Conservation (phyloP, 345 rosid species). For the Rhodomyrtus tomentosa region DNA sequence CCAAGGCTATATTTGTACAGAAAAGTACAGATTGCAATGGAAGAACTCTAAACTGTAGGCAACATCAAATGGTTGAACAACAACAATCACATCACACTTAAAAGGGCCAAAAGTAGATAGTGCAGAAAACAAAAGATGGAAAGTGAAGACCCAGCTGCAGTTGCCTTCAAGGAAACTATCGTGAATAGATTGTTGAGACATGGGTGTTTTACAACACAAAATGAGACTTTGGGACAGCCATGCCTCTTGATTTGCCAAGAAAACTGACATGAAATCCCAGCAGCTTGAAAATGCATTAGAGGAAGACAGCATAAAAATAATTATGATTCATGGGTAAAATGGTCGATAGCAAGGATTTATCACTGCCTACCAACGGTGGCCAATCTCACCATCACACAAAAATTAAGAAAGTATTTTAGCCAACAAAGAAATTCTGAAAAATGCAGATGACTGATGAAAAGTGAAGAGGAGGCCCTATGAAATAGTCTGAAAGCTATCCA, state of each 20-base stretch:
- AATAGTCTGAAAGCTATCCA: not conserved
- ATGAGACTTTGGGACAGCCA: not conserved
- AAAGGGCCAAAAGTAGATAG: not conserved
- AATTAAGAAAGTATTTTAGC: not conserved
- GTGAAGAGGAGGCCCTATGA: not conserved
- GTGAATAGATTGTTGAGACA: not conserved
- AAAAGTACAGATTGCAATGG: not conserved
- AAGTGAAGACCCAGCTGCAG: not conserved
- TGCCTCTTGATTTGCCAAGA: not conserved
- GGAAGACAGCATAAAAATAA: not conserved
- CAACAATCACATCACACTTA: not conserved
- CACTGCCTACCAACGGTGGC: not conserved
- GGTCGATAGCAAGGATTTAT: not conserved
- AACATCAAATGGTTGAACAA: not conserved
- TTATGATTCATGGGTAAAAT: not conserved
- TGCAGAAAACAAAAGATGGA: not conserved
- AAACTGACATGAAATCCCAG: not conserved
- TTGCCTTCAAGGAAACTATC: not conserved
- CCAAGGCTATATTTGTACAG: not conserved
- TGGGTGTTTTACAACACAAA: not conserved
- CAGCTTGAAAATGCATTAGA: not conserved
- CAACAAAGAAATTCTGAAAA: not conserved
- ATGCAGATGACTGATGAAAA: not conserved
- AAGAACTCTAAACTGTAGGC: not conserved
- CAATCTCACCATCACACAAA: not conserved